These are phyloP conservation scores for Ophiosphaerella herpotricha DNA, from an alignment of 2,329 filamentous ascomycete species.

Conservation along the genomic window DNA sequence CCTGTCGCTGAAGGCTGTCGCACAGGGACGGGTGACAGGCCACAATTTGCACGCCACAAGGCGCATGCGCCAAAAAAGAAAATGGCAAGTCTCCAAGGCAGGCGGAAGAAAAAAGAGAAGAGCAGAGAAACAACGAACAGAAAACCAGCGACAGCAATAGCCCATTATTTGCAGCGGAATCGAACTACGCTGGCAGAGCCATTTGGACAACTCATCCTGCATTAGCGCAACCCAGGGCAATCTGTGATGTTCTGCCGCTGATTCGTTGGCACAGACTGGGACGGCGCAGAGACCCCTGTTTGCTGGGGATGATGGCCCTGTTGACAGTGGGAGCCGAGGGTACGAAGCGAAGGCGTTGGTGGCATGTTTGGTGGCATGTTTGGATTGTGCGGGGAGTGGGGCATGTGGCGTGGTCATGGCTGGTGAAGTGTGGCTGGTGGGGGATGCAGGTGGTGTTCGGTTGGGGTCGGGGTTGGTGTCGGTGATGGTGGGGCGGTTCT, in stretches of 20 bases:
- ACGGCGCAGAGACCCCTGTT: not conserved
- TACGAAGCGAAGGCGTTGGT: not conserved
- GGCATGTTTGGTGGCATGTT: not conserved
- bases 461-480: not conserved
- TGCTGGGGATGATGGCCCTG: not conserved
- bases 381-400: not conserved
- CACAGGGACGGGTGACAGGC: too few species aligned
- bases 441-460: too few species aligned
- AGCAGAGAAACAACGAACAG: too few species aligned
- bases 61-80: too few species aligned
- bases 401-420: not conserved
- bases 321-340: not conserved
- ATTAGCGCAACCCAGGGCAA: slow-evolving; percentile 42
- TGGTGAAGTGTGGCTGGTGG: not conserved
- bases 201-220: slow-evolving; percentile 47
- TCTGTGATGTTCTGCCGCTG: slow-evolving; percentile 11
- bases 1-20: too few species aligned
- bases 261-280: slow-evolving; percentile 23
- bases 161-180: slow-evolving; percentile 32
- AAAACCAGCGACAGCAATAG: too few species aligned
- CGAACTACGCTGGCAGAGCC: slow-evolving; percentile 23
- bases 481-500: too few species aligned
- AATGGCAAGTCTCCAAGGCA: too few species aligned
- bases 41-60: too few species aligned
- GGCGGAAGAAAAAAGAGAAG: too few species aligned